Evolutionary conservation across 202 grass and related monocot genomes (phyloP), one percentile per base, ranked within the genome.

Genomic region (Setaria italica): DNA sequence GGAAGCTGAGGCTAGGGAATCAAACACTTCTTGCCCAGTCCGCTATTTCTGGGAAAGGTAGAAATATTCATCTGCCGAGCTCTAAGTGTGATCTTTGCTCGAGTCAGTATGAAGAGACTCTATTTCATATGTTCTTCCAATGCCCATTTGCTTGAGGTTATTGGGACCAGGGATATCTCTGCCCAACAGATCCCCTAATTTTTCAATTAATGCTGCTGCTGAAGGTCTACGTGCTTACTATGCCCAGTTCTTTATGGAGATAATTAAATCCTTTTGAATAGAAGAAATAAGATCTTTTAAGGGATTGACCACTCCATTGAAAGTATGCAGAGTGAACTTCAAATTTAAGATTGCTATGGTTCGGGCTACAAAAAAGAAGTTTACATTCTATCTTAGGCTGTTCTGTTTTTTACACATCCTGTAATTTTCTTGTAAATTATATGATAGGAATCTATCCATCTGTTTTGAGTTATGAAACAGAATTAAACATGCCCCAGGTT

Each of bases 91-190:
- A n/a, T 57, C 55, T 57, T 57, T 57, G 19, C 55, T n/a, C 19
- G 55, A n/a, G 19, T 54, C 71, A 35, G 48, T 30, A 49, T 73
- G 47, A 35, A 13, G 16, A 37, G 48, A 55, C 71, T 45, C 49
- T 71, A 51, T 32, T 73, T 50, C 32, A 55, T 74, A 7, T 74
- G 14, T 53, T 74, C 30, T 56, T 75, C 50, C 19, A 57, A 37
- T 41, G 10, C 33, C 72, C 33, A 37, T 76, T 37, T 56, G 16
- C 32, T n/a, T 37, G 32, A 56, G 50, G 15, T 37, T 20, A 15
- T n/a, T 55, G 49, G 71, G 16, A 55, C 32, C 53, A 39, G 32
- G 30, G 32, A 21, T 57, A 20, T 13, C 50, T 39, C 33, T 54
- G 33, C 17, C 30, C 25, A 34, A 33, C 29, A 34, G 21, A 43